A percentile compares a stretch with the other conserved stretches of the same genome.
These are phyloP conservation scores for Emericellopsis atlantica DNA, from an alignment of 2,329 filamentous ascomycete species.

Conservation along the genomic window DNA sequence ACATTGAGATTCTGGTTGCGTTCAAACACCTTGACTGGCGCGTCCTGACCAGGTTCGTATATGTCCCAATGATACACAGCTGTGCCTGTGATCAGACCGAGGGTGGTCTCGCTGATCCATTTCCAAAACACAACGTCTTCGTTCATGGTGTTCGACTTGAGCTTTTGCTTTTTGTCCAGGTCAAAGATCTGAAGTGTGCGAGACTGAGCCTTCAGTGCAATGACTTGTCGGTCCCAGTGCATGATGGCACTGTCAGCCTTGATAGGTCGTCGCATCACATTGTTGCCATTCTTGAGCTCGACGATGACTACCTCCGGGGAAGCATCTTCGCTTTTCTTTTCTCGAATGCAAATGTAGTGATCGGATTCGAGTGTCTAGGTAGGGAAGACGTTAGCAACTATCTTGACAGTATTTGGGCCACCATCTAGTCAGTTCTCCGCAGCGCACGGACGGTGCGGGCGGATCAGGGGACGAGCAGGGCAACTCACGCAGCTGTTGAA, in stretches of 20 bases:
- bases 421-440: background rate
- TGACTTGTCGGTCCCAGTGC: conserved; percentile 95
- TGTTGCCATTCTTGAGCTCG: conserved; percentile 95
- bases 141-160: conserved; percentile 93
- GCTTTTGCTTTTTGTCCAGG: conserved; percentile 80
- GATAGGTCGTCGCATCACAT: conserved; percentile 86
- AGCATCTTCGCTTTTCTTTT: conserved; percentile 75
- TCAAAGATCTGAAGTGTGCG: conserved; percentile 97
- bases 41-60: conserved; percentile 67
- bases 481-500: conserved; percentile 66
- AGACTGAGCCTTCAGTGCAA: conserved; percentile 88
- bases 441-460: background rate
- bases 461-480: background rate
- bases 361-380: conserved; percentile 92
- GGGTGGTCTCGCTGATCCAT: conserved; percentile 83
- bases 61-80: conserved; percentile 98
- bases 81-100: conserved; percentile 83
- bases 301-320: conserved; percentile 93
- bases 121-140: conserved; percentile 99
- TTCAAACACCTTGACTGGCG: conserved; percentile 86
- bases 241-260: conserved; percentile 99
- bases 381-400: background rate
- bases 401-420: background rate
- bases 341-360: conserved; percentile 88
- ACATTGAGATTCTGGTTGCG: conserved; percentile 82